Conservation (phyloP, 129 eudicot species). For the Chrysanthemum seticuspe region DNA sequence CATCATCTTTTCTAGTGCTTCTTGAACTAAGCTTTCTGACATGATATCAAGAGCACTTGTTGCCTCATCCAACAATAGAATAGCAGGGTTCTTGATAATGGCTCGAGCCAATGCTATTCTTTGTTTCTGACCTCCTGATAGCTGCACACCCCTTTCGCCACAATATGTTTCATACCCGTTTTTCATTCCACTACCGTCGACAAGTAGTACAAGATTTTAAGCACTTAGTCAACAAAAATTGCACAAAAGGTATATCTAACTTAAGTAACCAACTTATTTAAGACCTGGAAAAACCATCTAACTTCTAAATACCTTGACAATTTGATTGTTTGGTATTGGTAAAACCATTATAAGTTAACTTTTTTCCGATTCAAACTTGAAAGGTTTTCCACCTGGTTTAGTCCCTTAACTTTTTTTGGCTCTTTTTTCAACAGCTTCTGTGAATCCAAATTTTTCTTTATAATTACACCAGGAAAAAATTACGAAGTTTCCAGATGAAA, state of each 20-base stretch:
- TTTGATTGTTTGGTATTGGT: no score
- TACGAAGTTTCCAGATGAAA: no score
- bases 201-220: not conserved
- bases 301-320: no score
- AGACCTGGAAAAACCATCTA: not conserved
- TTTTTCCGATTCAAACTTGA: no score
- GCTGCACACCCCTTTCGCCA: conserved; percentile 71
- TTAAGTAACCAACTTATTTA: not conserved
- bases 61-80: conserved; percentile 67
- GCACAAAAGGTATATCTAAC: not conserved
- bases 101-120: conserved; percentile 70
- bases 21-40: conserved; percentile 70
- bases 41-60: conserved; percentile 68
- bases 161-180: conserved; percentile 75
- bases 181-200: conserved; percentile 52
- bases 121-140: conserved; percentile 85
- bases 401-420: no score
- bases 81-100: conserved; percentile 61
- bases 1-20: conserved; percentile 79
- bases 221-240: not conserved
- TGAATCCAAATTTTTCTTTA: no score
- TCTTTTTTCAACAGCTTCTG: no score
- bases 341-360: no score
- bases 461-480: no score
- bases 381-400: no score